These are phyloP conservation scores for Penicillium verrucosum DNA, from an alignment of 2,329 filamentous ascomycete genomes.

Conservation along the genomic window DNA sequence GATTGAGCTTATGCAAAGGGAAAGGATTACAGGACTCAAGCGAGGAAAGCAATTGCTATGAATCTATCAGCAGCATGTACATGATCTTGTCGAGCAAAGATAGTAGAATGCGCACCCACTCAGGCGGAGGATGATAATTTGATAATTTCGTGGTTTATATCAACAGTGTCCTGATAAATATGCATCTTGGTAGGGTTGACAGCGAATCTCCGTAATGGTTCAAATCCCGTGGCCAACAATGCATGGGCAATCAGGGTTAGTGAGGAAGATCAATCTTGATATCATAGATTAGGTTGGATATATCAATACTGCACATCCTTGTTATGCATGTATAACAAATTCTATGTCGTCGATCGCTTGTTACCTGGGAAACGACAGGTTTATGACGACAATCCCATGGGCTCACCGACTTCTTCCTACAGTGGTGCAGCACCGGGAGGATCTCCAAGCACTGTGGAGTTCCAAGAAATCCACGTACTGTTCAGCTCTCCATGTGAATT, in stretches of 20 bases:
- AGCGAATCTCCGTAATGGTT: neutral
- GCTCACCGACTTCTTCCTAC: neutral
- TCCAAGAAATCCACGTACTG: neutral
- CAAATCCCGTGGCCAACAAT: neutral
- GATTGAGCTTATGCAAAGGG: neutral
- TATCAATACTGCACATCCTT: neutral
- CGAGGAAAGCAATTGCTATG: neutral
- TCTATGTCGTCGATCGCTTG: neutral
- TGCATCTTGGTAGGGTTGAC: neutral
- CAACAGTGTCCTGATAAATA: neutral
- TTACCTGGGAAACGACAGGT: neutral
- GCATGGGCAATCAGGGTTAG: neutral
- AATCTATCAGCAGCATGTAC: neutral
- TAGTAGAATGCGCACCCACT: neutral
- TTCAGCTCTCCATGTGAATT: neutral
- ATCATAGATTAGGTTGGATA: neutral
- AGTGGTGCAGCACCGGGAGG: neutral
- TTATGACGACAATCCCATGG: neutral
- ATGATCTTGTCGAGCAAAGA: neutral
- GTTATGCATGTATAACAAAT: neutral
- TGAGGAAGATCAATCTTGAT: neutral
- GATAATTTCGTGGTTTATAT: neutral
- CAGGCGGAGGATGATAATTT: neutral
- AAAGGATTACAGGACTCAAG: neutral
- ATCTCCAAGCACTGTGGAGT: neutral